Percentiles rank a stretch among this genome's conserved stretches.
These are phyloP conservation scores for Apiospora sp. DNA, from an alignment of 2,329 filamentous ascomycete genomes.

Conservation along the genomic window DNA sequence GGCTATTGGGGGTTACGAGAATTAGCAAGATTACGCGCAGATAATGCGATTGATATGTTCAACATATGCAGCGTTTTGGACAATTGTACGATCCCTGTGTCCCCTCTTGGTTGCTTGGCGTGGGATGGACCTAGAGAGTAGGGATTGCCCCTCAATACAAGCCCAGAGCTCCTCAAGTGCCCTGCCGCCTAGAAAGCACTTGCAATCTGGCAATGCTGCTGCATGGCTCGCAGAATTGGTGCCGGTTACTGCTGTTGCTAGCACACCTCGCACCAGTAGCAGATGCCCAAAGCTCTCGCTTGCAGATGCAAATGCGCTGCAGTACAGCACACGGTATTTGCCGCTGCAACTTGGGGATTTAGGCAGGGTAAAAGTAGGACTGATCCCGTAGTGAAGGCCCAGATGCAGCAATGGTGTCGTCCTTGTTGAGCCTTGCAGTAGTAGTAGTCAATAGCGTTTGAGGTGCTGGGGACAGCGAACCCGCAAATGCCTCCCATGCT, in stretches of 20 bases:
- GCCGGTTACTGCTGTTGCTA: neutral
- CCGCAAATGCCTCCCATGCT: neutral
- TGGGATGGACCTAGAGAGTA: neutral
- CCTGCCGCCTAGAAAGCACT: neutral
- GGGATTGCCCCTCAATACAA: neutral
- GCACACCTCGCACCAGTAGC: neutral
- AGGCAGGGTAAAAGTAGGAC: neutral
- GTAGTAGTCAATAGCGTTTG: neutral
- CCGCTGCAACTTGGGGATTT: neutral
- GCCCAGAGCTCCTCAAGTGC: neutral
- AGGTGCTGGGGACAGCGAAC: neutral
- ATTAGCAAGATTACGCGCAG: conserved; percentile 14
- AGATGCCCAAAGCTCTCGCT: neutral
- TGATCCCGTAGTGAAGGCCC: conserved; percentile 4
- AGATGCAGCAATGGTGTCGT: neutral
- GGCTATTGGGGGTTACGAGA: conserved; percentile 55
- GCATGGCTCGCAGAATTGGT: neutral
- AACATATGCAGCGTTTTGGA: neutral
- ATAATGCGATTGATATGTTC: neutral
- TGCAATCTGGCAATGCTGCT: neutral
- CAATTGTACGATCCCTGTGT: no score
- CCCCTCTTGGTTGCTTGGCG: neutral
- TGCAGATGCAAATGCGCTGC: neutral
- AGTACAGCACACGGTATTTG: neutral
- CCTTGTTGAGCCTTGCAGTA: neutral